Conservation (phyloP, 2,329 filamentous ascomycete genomes). For the Botrytis tulipae region DNA sequence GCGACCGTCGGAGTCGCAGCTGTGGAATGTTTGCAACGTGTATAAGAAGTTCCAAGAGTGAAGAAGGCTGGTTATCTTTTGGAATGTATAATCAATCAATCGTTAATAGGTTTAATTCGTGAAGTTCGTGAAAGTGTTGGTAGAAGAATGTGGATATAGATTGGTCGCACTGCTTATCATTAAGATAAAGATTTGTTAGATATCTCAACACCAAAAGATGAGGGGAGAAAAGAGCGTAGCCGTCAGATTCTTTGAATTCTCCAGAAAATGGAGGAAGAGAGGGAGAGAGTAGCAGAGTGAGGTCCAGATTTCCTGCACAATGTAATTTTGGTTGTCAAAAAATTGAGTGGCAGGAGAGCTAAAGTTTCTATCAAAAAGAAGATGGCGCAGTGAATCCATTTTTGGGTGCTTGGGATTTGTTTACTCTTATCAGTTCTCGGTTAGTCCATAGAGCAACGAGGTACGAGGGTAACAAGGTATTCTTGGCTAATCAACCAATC, state of each 20-base stretch:
- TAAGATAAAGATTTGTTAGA: conserved; percentile 16
- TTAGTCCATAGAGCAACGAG: conserved; percentile 9
- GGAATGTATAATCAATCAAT: conserved; percentile 4
- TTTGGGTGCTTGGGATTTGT: conserved; percentile 3
- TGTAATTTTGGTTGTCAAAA: conserved; percentile 12
- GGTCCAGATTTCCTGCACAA: conserved; percentile 17
- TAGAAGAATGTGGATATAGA: conserved; percentile 18
- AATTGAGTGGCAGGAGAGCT: conserved; percentile 20
- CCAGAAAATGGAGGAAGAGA: conserved; percentile 4
- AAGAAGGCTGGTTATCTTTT: conserved; percentile 26
- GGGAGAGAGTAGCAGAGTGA: not conserved
- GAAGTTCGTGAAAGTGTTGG: conserved; percentile 4
- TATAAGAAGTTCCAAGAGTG: conserved; percentile 22
- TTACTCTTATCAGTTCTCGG: conserved; percentile 11
- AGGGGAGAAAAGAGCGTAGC: conserved; percentile 9
- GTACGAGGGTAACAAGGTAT: not conserved
- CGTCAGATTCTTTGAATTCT: conserved; percentile 12
- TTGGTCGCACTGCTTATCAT: conserved; percentile 18
- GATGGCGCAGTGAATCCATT: conserved; percentile 19
- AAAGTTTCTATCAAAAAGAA: conserved; percentile 17
- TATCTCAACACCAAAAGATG: conserved; percentile 11
- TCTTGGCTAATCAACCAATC: not conserved
- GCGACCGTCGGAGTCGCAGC: conserved; percentile 37
- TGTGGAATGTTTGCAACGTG: conserved; percentile 35
- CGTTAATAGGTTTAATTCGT: not conserved